Evolutionary conservation across 331 rosid genomes (phyloP).

Genomic region (Arachis monticola): DNA sequence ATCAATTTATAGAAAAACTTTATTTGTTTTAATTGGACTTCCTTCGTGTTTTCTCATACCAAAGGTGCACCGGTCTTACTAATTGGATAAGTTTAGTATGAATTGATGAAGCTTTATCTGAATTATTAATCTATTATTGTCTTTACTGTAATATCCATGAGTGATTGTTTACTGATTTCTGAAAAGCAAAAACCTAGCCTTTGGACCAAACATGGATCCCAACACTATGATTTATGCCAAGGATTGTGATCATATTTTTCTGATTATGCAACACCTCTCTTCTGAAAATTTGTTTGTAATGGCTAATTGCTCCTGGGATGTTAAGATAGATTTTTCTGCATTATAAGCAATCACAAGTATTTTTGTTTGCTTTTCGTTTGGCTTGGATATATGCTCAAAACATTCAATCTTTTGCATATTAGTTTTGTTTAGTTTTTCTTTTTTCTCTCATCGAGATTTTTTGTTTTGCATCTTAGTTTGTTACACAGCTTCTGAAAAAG

Average conservation of each 20-base stretch:
- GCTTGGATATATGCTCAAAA: slow-evolving; percentile 1
- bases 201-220: no score
- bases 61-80: background rate
- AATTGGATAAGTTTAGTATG: slow-evolving; percentile 10
- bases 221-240: no score
- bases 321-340: background rate
- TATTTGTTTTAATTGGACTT: background rate
- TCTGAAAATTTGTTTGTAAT: background rate
- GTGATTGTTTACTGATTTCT: background rate
- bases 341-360: background rate
- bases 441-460: no score
- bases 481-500: slow-evolving; percentile 22
- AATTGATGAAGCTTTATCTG: slow-evolving; percentile 5
- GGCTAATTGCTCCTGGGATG: background rate
- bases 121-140: background rate
- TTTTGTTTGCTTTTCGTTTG: slow-evolving; percentile 2
- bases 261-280: no score
- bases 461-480: slow-evolving; percentile 12
- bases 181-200: background rate
- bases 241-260: no score
- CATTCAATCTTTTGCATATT: background rate
- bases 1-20: background rate
- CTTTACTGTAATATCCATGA: background rate
- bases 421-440: background rate
- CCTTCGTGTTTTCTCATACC: background rate